These are phyloP conservation scores for Colletotrichum tanaceti DNA, from an alignment of 2,329 filamentous ascomycete species.

Conservation along the genomic window DNA sequence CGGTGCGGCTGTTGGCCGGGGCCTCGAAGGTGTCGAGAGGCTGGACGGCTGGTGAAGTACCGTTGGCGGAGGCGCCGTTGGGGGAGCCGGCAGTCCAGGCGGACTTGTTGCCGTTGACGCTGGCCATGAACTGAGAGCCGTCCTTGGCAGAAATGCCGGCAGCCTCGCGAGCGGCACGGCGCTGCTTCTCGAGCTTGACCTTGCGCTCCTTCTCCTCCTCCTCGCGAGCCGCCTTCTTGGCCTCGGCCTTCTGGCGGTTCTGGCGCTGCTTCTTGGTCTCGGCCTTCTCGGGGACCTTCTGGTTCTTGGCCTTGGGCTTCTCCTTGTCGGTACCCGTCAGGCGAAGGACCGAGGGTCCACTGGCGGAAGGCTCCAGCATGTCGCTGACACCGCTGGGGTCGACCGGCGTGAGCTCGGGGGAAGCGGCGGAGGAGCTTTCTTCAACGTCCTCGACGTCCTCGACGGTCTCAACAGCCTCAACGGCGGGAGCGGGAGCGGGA, in stretches of 20 bases:
- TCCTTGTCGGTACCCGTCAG: conserved; percentile 75
- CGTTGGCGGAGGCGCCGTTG: conserved; percentile 51
- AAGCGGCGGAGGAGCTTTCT: conserved; percentile 77
- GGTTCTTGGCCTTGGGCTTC: conserved; percentile 72
- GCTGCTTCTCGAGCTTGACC: conserved; percentile 81
- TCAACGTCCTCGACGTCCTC: conserved; percentile 86
- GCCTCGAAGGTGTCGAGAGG: conserved; percentile 69
- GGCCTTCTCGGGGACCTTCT: conserved; percentile 71
- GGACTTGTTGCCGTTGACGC: conserved; percentile 55
- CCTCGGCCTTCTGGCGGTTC: conserved; percentile 89
- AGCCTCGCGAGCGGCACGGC: conserved; percentile 81
- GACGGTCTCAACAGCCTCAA: conserved; percentile 77
- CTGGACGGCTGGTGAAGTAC: conserved; percentile 51
- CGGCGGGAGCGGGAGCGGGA: conserved; percentile 68
- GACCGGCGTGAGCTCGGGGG: conserved; percentile 69
- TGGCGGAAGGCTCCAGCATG: conserved; percentile 82
- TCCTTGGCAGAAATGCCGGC: conserved; percentile 88
- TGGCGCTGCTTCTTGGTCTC: conserved; percentile 97
- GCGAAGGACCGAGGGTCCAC: conserved; percentile 80
- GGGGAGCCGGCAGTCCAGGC: conserved; percentile 56
- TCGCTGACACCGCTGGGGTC: conserved; percentile 81
- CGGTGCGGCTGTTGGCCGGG: conserved; percentile 49
- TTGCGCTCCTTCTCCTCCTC: conserved; percentile 84
- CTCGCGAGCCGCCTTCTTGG: conserved; percentile 78
- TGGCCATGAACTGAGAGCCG: conserved; percentile 70